Evolutionary conservation across 2,329 filamentous ascomycete genomes (phyloP), one percentile per base, ranked within the genome.

Genomic region (Fusarium anthophilum): DNA sequence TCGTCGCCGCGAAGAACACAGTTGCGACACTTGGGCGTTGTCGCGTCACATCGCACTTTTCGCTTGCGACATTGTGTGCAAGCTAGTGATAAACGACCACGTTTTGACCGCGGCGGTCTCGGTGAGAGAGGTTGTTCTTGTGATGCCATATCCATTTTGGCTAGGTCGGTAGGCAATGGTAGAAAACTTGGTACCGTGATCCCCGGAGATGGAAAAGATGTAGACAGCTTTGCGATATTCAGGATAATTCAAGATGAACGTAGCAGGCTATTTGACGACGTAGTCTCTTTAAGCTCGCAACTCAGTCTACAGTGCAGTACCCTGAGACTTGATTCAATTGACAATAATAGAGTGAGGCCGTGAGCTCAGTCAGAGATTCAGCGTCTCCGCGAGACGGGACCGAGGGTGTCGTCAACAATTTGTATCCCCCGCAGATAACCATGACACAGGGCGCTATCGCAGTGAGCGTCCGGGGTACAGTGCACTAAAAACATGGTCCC

Each of bases 41-140:
- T 63, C n/a, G 74, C 74, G 18, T 76, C 74, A 48, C 74, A 76
- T 63, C 74, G 66, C 18, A 76, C 74, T 53, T 76, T 76, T 32
- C 74, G 74, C 47, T 68, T 76, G 58, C 74, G 74, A 32, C 74
- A 76, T 37, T 69, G 66, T 8, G 55, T 76, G 20, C 74, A 76
- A 0, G 74, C 74, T 11, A 76, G 45, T 8, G 74, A 75, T 47
- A 76, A 63, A 11, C 74, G 71, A 0, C 63, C 68, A 18, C 62
- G 66, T 13, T 74, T 74, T 20, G 66, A 71, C 7, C 67, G 66
- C 2, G 70, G 66, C 17, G 71, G 71, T 5, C 62, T 72, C 22
- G 71, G 56, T 24, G 58, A 68, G 2, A 65, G 38, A 11, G 59
- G 54, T 15, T 70, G 24, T 35, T 73, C 70, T 53, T 62, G 63